These are phyloP conservation scores for Lipomyces kockii DNA, from an alignment of 805 yeast genomes.

Conservation along the genomic window DNA sequence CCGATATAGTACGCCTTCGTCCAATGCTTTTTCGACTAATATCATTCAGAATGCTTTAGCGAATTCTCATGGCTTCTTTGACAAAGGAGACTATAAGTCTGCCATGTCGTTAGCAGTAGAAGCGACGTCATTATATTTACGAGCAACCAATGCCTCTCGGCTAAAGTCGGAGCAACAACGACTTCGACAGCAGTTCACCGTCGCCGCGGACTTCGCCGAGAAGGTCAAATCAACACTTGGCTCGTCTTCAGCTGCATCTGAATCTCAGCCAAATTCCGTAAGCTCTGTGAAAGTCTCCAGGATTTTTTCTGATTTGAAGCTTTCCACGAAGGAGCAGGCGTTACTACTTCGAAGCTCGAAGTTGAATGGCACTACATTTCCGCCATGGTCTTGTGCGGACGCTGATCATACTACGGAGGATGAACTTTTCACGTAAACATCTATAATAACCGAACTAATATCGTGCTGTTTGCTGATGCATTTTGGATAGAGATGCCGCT, in stretches of 20 bases:
- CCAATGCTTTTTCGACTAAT: neutral
- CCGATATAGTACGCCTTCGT: neutral
- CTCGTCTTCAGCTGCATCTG: neutral
- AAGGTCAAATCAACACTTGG: neutral
- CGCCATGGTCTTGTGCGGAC: conserved; percentile 33
- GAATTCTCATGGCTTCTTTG: conserved; percentile 9
- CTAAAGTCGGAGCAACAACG: neutral
- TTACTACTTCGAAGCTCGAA: conserved; percentile 26
- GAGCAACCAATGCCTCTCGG: neutral
- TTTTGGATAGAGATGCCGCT: conserved; percentile 33
- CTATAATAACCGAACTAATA: neutral
- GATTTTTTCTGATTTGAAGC: conserved; percentile 6
- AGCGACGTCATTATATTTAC: conserved; percentile 4
- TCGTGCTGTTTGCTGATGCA: conserved; percentile 1
- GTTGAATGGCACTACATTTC: conserved; percentile 25
- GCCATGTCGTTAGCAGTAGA: neutral
- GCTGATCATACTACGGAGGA: neutral
- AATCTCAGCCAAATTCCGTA: neutral
- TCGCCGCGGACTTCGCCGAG: conserved; percentile 3
- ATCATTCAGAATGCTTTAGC: conserved; percentile 18
- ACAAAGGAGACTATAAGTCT: conserved; percentile 9
- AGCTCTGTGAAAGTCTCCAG: conserved; percentile 6
- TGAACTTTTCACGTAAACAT: conserved; percentile 14
- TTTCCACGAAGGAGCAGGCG: conserved; percentile 19
- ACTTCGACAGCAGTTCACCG: neutral